Base-by-base conservation (phyloP, 371 early-diverging fungal species). In the Mucor piriformis region DNA sequence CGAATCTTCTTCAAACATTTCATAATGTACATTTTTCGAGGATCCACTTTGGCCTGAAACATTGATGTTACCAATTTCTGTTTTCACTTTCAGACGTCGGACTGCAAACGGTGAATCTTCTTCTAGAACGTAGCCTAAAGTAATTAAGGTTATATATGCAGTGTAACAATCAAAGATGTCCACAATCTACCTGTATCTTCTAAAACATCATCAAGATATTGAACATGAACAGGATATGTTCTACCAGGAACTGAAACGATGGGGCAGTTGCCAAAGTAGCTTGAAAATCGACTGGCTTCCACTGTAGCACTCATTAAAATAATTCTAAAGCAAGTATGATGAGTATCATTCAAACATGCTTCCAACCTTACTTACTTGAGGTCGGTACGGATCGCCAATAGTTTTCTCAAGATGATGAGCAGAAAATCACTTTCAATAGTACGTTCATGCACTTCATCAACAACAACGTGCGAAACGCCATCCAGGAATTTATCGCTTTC, bases 371-470 rank as follows among this genome's bases (percentile, higher is more conserved):
- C 88, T 34, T 88, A 81, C 74, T 89, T 73, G 3, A 92, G 57
- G 54, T 90, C 88, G 0, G 77, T 73, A 20, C 88, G 80, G 35
- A 56, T 56, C 23, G 43, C 48, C 54, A 86, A 59, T 47, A 87
- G 52, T 34, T 77, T 72, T 34, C 74, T 73, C 48, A 93, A 65
- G 15, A 92, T 68, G 40, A 87, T 78, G 21, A 97, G 61, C 20
- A 94, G 67, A 57, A 96, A 80, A 59, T 97, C 97, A 4, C 91
- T 88, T 59, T 93, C 92, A 11, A 91, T 72, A 0, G 86, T 86
- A 18, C 95, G 83, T 67, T 94, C 95, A 60, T 94, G 95, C 3
- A 93, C 91, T 63, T 94, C 95, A 59, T 94, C 95, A n/a, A 92
- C 79, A 13, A 94, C 71, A 8, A 94, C 80, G 59, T 92, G 90